Conservation (phyloP, 176 grass and related monocot species). For the Eleusine coracana region DNA sequence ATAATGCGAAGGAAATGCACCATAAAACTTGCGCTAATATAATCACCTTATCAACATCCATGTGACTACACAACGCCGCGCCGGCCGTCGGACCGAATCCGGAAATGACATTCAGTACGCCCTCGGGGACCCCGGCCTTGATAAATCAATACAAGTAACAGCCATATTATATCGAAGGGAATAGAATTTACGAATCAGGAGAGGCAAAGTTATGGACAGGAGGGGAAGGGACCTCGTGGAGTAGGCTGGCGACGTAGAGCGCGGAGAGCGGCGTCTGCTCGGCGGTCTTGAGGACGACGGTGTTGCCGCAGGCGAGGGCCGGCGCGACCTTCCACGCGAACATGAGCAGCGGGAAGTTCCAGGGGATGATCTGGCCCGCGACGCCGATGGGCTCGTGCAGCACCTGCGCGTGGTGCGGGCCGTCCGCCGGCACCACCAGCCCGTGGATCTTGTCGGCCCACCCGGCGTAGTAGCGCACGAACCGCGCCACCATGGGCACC, state of each 20-base stretch:
- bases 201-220: no score
- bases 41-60: constrained; percentile 88
- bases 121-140: constrained; percentile 83
- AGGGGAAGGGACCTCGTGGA: constrained; percentile 59
- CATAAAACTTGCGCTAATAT: neutral
- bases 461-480: constrained; percentile 86
- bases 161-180: no score
- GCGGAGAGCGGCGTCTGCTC: constrained; percentile 95
- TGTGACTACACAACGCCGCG: constrained; percentile 79
- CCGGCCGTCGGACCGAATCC: constrained; percentile 94
- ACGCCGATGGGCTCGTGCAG: constrained; percentile 89
- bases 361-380: constrained; percentile 82
- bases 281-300: constrained; percentile 84
- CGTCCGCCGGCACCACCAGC: constrained; percentile 76
- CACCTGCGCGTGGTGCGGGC: constrained; percentile 56
- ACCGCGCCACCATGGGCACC: constrained; percentile 80
- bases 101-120: constrained; percentile 73
- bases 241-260: constrained; percentile 61
- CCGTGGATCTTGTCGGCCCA: constrained; percentile 96
- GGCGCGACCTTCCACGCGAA: constrained; percentile 93
- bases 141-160: no score
- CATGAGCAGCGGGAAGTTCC: constrained; percentile 95
- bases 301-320: constrained; percentile 85
- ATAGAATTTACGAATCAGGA: no score
- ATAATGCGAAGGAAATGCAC: neutral